phyloP scores from a whole-genome alignment of 805 yeast species.

The Barnettozyma sucrosica region DNA sequence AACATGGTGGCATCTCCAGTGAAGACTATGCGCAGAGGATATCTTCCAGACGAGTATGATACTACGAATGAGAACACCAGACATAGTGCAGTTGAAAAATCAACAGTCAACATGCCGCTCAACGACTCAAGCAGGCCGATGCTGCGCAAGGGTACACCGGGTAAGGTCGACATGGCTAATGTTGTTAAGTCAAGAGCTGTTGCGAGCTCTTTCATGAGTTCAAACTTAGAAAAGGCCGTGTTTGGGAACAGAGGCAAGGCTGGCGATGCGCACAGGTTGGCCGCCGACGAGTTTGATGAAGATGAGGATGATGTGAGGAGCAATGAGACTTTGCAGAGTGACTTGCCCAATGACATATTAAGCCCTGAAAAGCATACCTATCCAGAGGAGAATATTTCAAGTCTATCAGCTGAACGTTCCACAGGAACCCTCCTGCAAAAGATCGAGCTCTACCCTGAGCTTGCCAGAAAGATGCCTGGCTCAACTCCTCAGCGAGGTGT shows the following conservation, averaged over 20 bases:
- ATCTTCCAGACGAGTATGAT: conserved; percentile 13
- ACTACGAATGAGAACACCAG: conserved; percentile 7
- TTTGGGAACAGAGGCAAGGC: conserved; percentile 1
- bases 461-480: background rate
- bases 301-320: conserved; percentile 6
- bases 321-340: conserved; percentile 19
- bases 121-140: conserved; percentile 18
- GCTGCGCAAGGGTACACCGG: conserved; percentile 24
- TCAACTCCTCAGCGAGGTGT: background rate
- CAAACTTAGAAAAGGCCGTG: conserved; percentile 4
- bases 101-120: conserved; percentile 16
- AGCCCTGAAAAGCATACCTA: conserved; percentile 24
- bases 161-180: background rate
- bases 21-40: conserved; percentile 15
- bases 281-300: conserved; percentile 6
- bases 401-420: background rate
- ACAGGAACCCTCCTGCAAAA: conserved; percentile 4
- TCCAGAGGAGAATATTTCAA: conserved; percentile 16
- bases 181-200: background rate
- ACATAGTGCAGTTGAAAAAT: conserved; percentile 2
- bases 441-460: conserved; percentile 5
- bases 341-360: conserved; percentile 20
- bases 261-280: background rate
- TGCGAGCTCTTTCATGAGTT: conserved; percentile 10
- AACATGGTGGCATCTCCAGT: conserved; percentile 23